A percentile compares a stretch with the other conserved stretches of the same genome.
These are phyloP conservation scores for Urtica urens DNA, from an alignment of 306 rosid species.

Conservation along the genomic window DNA sequence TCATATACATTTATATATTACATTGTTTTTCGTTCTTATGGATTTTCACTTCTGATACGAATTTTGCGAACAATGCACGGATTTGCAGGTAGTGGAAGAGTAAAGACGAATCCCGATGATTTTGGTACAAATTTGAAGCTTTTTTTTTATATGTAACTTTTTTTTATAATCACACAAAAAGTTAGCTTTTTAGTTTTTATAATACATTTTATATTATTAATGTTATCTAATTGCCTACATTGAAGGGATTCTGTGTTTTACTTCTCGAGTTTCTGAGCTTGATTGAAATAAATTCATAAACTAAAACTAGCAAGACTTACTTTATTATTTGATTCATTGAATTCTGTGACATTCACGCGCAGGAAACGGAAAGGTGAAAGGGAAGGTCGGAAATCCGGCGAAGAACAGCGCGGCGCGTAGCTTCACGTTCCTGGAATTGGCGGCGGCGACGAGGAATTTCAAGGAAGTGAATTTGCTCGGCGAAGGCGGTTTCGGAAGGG, in stretches of 20 bases:
- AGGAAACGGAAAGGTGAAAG: constrained; percentile 31
- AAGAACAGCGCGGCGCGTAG: constrained; percentile 34
- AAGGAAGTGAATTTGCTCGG: constrained; percentile 69
- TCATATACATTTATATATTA: neutral
- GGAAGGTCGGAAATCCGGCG: constrained; percentile 9
- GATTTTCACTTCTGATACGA: neutral
- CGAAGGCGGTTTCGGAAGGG: constrained; percentile 97
- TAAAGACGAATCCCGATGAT: constrained; percentile 15
- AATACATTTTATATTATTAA: neutral
- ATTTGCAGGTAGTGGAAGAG: constrained; percentile 36
- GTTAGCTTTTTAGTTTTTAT: neutral
- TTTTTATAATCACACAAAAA: neutral
- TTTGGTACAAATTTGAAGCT: constrained; percentile 15
- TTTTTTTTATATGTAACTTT: neutral
- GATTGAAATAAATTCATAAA: too few species aligned
- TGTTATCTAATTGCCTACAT: neutral
- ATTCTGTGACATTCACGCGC: constrained; percentile 3
- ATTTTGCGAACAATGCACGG: neutral
- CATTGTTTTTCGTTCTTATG: neutral
- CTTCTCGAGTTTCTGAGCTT: neutral
- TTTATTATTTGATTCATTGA: neutral
- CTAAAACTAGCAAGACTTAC: neutral
- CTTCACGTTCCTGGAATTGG: constrained; percentile 71
- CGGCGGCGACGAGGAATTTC: constrained; percentile 61
- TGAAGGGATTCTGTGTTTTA: neutral